Evolutionary conservation across 2,329 filamentous ascomycete genomes (phyloP).

Genomic region (Aspergillus hortae): DNA sequence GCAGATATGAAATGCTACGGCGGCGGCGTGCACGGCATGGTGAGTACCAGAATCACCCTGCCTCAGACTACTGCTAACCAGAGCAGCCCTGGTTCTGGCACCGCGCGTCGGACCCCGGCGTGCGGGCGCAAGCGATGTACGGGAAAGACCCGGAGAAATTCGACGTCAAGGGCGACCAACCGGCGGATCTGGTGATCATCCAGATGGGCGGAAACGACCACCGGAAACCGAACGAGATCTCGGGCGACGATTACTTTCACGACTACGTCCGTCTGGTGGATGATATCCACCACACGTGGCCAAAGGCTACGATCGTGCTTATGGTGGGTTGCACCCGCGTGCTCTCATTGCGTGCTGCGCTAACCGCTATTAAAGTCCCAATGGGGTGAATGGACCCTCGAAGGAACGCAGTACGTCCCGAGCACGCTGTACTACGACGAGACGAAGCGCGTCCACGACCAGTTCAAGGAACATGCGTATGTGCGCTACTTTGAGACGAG

Average conservation of each 20-base stretch:
- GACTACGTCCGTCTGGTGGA: constrained; percentile 42
- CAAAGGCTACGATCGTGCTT: constrained; percentile 40
- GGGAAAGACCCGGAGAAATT: constrained; percentile 29
- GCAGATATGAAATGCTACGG: constrained; percentile 56
- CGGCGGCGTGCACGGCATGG: constrained; percentile 48
- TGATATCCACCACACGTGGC: constrained; percentile 40
- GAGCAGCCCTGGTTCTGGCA: constrained; percentile 53
- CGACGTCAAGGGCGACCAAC: constrained; percentile 22
- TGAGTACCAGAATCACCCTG: constrained; percentile 6
- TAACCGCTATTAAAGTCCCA: constrained; percentile 38
- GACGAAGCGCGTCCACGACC: constrained; percentile 49
- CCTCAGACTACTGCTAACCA: constrained; percentile 1
- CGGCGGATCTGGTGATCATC: constrained; percentile 43
- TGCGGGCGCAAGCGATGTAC: constrained; percentile 44
- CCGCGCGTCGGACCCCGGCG: constrained; percentile 53
- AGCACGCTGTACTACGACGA: constrained; percentile 48
- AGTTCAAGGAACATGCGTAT: constrained; percentile 51
- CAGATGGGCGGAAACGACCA: constrained; percentile 48
- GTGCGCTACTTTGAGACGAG: constrained; percentile 62
- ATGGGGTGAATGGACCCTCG: constrained; percentile 52
- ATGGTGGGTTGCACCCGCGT: constrained; percentile 22
- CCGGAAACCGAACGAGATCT: constrained; percentile 41
- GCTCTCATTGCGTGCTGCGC: too few species aligned
- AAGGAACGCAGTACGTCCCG: constrained; percentile 51
- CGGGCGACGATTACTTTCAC: constrained; percentile 33